These are phyloP conservation scores for Cunninghamia lanceolata DNA, from an alignment of 75 land plant species.

Conservation along the genomic window DNA sequence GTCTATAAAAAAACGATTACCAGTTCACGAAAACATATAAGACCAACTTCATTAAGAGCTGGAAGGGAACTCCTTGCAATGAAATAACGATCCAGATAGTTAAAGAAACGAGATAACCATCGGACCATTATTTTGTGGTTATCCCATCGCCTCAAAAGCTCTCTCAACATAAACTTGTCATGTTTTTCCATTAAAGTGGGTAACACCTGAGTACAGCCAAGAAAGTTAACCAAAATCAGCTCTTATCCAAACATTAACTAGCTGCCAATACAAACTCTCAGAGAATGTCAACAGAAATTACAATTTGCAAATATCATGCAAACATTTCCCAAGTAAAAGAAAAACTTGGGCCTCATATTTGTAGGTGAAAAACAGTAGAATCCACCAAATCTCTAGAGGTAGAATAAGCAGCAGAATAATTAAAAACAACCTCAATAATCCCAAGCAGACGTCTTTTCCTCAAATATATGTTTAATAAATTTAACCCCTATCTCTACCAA, in stretches of 20 bases:
- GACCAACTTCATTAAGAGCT: constrained; percentile 72
- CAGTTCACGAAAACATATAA: constrained; percentile 80
- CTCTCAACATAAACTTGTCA: constrained; percentile 89
- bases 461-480: no score
- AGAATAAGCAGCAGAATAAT: not conserved
- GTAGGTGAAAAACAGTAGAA: not conserved
- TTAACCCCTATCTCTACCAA: not conserved
- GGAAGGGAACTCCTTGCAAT: constrained; percentile 76
- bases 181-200: constrained; percentile 81
- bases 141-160: constrained; percentile 80
- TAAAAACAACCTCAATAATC: not conserved
- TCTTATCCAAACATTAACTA: not conserved
- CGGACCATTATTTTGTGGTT: constrained; percentile 92
- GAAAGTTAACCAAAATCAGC: not conserved
- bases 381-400: not conserved
- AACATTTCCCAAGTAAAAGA: not conserved
- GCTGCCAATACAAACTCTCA: not conserved
- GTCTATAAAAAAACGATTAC: constrained; percentile 22
- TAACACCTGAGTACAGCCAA: constrained; percentile 47
- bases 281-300: not conserved
- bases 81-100: constrained; percentile 83
- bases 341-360: not conserved
- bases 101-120: constrained; percentile 86
- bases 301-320: not conserved
- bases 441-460: not conserved